phyloP scores from a whole-genome alignment of 371 early-diverging fungal genomes.

The Encephalitozoon cuniculi region DNA sequence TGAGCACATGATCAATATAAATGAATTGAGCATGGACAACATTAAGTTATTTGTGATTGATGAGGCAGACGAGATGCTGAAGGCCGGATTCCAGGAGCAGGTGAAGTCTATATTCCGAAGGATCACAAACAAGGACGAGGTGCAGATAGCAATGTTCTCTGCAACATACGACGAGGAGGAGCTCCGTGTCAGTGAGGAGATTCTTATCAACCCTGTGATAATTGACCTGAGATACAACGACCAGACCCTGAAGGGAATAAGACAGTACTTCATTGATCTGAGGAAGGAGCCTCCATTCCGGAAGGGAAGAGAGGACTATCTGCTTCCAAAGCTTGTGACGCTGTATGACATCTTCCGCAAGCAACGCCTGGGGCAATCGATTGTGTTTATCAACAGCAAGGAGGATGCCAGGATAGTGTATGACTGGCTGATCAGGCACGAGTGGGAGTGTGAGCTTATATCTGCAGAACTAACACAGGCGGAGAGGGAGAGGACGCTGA shows the following conservation, averaged over 20 bases:
- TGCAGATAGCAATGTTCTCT: conserved; percentile 90
- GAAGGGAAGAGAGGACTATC: conserved; percentile 66
- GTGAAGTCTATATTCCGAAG: conserved; percentile 85
- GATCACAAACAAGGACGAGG: conserved; percentile 70
- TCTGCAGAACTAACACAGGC: conserved; percentile 94
- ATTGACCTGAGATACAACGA: conserved; percentile 98
- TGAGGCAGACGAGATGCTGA: conserved; percentile 97
- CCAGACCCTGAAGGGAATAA: conserved; percentile 97
- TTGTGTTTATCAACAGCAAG: conserved; percentile 95
- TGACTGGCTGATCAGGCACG: conserved; percentile 76
- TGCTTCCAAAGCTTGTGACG: conserved; percentile 73
- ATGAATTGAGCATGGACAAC: conserved; percentile 70
- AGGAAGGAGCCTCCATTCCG: conserved; percentile 65
- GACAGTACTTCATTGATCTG: conserved; percentile 92
- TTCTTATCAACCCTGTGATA: conserved; percentile 87
- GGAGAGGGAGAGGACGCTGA: conserved; percentile 88
- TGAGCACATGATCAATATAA: conserved; percentile 87
- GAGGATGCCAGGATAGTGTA: conserved; percentile 90
- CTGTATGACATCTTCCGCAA: conserved; percentile 79
- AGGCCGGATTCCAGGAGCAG: conserved; percentile 90
- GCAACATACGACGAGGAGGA: conserved; percentile 94
- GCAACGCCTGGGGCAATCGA: conserved; percentile 86
- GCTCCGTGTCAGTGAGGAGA: conserved; percentile 83
- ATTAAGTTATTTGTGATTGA: conserved; percentile 93
- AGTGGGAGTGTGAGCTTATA: conserved; percentile 90